Conservation (phyloP, 805 yeast species). For the Wickerhamomyces alni region DNA sequence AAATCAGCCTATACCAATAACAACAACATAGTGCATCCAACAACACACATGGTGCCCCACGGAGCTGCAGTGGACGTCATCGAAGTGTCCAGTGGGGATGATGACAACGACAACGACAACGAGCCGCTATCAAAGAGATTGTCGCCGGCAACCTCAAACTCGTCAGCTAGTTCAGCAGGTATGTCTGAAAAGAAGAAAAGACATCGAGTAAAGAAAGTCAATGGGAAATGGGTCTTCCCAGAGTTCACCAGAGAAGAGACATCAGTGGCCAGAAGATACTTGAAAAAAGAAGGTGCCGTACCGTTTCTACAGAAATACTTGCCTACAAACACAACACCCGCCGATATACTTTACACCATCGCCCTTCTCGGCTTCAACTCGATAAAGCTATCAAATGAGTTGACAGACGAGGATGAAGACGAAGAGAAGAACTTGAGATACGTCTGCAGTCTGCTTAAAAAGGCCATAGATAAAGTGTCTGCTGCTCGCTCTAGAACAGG, state of each 20-base stretch:
- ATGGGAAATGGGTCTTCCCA: constrained; percentile 31
- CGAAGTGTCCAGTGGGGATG: too few species aligned
- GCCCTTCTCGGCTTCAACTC: constrained; percentile 55
- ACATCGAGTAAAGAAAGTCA: constrained; percentile 13
- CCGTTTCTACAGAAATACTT: constrained; percentile 55
- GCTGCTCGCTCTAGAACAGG: constrained; percentile 49
- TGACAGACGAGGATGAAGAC: constrained; percentile 25
- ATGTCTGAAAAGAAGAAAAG: neutral
- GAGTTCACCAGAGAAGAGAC: constrained; percentile 36
- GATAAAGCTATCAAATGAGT: constrained; percentile 8
- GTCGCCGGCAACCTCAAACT: too few species aligned
- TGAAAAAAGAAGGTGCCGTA: constrained; percentile 56
- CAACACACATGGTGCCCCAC: neutral
- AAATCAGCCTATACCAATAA: too few species aligned
- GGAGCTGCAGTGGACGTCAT: neutral
- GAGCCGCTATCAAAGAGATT: too few species aligned
- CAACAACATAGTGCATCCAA: too few species aligned
- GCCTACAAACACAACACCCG: constrained; percentile 53
- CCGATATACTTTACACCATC: constrained; percentile 51
- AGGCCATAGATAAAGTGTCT: constrained; percentile 59
- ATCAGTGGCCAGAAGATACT: constrained; percentile 40
- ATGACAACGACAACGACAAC: neutral
- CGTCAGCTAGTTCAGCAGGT: too few species aligned
- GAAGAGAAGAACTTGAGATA: constrained; percentile 41
- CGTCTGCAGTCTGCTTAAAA: constrained; percentile 47